These are phyloP conservation scores for Cenchrus fungigraminus DNA, from an alignment of 176 grass and related monocot species.

Conservation along the genomic window DNA sequence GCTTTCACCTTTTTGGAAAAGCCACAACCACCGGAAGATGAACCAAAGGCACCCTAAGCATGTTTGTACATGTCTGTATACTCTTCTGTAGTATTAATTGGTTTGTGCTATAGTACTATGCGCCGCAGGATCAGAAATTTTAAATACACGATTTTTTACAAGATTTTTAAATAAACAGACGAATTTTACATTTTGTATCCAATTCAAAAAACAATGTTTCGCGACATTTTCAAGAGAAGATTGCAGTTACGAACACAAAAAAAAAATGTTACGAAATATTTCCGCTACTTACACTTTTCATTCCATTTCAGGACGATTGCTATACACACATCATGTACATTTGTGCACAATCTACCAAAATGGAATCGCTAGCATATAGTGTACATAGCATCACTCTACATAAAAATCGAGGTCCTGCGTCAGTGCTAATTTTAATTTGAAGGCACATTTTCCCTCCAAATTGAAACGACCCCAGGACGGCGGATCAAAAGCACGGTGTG, in stretches of 20 bases:
- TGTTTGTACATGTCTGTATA: too few relatives aligned
- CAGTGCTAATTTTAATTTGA: neutral
- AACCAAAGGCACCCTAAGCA: too few relatives aligned
- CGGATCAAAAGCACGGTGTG: slow-evolving; percentile 57
- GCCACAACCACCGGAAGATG: too few relatives aligned
- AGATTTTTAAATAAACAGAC: too few relatives aligned
- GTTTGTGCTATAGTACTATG: too few relatives aligned
- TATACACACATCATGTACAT: slow-evolving; percentile 33
- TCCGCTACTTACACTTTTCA: slow-evolving; percentile 28
- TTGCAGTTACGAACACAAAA: too few relatives aligned
- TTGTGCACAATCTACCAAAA: neutral
- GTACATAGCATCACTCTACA: neutral
- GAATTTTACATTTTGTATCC: too few relatives aligned
- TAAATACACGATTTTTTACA: neutral
- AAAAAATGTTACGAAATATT: neutral
- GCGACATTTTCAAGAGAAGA: too few relatives aligned
- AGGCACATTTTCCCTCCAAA: slow-evolving; percentile 22
- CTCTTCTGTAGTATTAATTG: too few relatives aligned
- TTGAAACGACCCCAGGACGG: too few relatives aligned
- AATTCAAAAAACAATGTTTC: too few relatives aligned
- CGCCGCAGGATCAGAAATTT: neutral
- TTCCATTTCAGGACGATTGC: slow-evolving; percentile 29
- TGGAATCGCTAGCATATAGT: neutral
- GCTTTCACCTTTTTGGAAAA: too few relatives aligned
- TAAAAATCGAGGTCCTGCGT: neutral